These are phyloP conservation scores for Eucalyptus marginata DNA, from an alignment of 345 rosid genomes.

Conservation along the genomic window DNA sequence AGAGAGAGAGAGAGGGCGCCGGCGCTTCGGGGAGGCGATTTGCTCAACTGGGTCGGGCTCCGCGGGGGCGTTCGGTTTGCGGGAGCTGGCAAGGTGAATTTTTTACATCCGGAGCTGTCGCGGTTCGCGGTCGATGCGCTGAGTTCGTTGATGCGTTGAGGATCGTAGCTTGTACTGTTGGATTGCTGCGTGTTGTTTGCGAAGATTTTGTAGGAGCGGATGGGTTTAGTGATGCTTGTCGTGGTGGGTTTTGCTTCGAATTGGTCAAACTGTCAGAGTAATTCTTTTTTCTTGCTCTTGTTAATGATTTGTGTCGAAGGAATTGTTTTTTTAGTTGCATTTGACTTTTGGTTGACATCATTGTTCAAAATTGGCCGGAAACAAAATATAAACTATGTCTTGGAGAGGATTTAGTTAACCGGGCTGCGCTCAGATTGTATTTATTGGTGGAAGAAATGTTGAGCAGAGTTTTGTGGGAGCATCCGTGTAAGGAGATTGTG, in stretches of 20 bases:
- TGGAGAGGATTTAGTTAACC: not conserved
- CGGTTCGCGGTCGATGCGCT: not conserved
- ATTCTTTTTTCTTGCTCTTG: not conserved
- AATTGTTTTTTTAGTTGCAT: not conserved
- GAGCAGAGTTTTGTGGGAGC: not conserved
- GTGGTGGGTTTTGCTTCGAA: not conserved
- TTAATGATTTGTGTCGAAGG: not conserved
- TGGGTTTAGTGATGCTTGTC: not conserved
- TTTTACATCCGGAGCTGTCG: not conserved
- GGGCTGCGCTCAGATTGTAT: not conserved
- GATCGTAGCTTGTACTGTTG: not conserved
- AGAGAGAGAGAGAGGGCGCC: not conserved
- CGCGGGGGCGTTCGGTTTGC: not conserved
- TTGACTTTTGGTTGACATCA: not conserved
- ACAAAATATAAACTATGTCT: not conserved
- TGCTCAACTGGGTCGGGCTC: not conserved
- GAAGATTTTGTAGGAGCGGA: not conserved
- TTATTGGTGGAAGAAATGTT: not conserved
- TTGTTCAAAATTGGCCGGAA: not conserved
- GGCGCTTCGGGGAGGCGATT: not conserved
- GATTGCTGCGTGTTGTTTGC: not conserved
- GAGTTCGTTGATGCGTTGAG: not conserved
- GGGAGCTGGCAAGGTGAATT: not conserved
- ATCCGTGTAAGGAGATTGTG: not conserved
- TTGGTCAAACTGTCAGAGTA: not conserved